phyloP scores from a whole-genome alignment of 768 basidiomycete species.

The Phaeotremella skinneri region DNA sequence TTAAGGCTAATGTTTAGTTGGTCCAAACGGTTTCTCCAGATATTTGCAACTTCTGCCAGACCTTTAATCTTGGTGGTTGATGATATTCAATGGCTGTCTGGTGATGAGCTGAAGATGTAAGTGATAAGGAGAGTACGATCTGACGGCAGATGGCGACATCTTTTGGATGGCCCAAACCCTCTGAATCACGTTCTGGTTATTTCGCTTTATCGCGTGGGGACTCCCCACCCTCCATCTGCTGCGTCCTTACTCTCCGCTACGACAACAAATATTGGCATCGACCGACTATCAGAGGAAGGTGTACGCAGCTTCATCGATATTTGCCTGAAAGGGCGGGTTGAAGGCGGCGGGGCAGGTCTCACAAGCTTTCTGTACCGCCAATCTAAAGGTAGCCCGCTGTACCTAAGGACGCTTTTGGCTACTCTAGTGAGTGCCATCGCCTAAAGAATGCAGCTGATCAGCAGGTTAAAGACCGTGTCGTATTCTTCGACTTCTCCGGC shows the following conservation, averaged over 20 bases:
- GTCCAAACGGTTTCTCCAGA: slow-evolving; percentile 25
- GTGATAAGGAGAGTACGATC: background rate
- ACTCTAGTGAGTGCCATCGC: slow-evolving; percentile 20
- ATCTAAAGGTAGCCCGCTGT: slow-evolving; percentile 33
- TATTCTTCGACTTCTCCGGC: slow-evolving; percentile 26
- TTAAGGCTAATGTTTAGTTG: background rate
- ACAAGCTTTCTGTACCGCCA: slow-evolving; percentile 23
- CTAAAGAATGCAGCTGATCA: slow-evolving; percentile 6
- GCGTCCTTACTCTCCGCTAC: slow-evolving; percentile 13
- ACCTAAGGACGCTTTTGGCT: slow-evolving; percentile 18
- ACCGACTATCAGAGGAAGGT: slow-evolving; percentile 17
- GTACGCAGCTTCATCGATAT: slow-evolving; percentile 13
- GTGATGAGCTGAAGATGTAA: slow-evolving; percentile 16
- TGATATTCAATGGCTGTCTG: slow-evolving; percentile 40
- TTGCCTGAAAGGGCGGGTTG: slow-evolving; percentile 12
- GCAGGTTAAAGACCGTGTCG: slow-evolving; percentile 24
- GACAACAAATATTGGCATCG: slow-evolving; percentile 7
- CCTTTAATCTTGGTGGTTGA: slow-evolving; percentile 40
- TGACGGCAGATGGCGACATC: slow-evolving; percentile 21
- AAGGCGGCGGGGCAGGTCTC: slow-evolving; percentile 4
- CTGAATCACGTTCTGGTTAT: slow-evolving; percentile 29
- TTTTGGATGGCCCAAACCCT: slow-evolving; percentile 22
- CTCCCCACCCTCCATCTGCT: slow-evolving; percentile 1
- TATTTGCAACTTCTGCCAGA: slow-evolving; percentile 26
- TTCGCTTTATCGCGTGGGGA: slow-evolving; percentile 23